Evolutionary conservation across 495 filamentous ascomycete species (phyloP).

Genomic region (Ramalina peruviana): DNA sequence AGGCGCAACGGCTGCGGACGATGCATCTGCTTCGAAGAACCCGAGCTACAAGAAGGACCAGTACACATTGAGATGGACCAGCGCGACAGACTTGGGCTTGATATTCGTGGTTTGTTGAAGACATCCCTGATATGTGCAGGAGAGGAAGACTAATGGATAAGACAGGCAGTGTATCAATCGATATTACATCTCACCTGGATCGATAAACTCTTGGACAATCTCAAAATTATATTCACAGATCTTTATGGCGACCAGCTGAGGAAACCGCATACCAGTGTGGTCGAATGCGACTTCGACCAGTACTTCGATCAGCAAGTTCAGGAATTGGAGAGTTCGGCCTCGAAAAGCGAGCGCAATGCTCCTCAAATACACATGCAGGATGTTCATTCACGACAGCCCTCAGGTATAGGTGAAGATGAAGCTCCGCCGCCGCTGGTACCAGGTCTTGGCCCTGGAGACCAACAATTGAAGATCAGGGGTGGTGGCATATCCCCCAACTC

Average conservation of each 20-base stretch:
- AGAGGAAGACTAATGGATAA: not conserved
- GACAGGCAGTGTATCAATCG: constrained; percentile 92
- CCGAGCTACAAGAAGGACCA: constrained; percentile 79
- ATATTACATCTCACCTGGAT: constrained; percentile 92
- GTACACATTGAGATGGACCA: constrained; percentile 90
- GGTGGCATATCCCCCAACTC: constrained; percentile 46
- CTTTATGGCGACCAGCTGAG: constrained; percentile 79
- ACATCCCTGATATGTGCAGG: not conserved
- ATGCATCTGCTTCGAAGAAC: constrained; percentile 42
- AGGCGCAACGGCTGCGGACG: constrained; percentile 41
- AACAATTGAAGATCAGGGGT: too few relatives aligned
- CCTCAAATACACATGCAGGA: constrained; percentile 14
- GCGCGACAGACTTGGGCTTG: constrained; percentile 76
- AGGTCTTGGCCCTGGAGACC: constrained; percentile 23
- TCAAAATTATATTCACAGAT: constrained; percentile 75
- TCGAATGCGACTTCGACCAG: constrained; percentile 68
- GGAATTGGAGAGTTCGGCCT: constrained; percentile 57
- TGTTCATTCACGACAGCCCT: constrained; percentile 24
- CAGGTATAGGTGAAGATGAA: constrained; percentile 20
- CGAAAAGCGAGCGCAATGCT: constrained; percentile 22
- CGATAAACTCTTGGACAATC: constrained; percentile 89
- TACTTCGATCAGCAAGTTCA: constrained; percentile 89
- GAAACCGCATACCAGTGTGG: constrained; percentile 59
- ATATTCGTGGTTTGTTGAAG: constrained; percentile 75
- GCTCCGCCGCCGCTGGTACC: constrained; percentile 41